These are phyloP conservation scores for Extremus antarcticus DNA, from an alignment of 495 filamentous ascomycete genomes.

Conservation along the genomic window DNA sequence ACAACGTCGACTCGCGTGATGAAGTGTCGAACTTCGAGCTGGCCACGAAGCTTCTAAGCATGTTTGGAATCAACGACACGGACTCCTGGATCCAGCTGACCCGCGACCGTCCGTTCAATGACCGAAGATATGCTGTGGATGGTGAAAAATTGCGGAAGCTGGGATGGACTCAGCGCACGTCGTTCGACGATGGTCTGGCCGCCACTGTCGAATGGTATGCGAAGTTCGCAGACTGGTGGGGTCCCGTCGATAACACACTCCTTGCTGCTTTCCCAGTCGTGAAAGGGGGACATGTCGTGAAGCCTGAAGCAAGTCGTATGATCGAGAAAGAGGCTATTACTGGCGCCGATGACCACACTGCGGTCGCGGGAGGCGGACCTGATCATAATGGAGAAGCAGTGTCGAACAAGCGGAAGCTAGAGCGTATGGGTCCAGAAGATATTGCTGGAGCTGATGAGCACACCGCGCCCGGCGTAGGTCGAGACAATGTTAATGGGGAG, in stretches of 20 bases:
- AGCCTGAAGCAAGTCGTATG: not conserved
- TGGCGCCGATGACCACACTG: too few relatives aligned
- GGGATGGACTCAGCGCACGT: slow-evolving; percentile 56
- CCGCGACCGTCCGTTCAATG: slow-evolving; percentile 62
- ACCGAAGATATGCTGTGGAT: slow-evolving; percentile 58
- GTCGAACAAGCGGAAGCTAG: slow-evolving; percentile 3
- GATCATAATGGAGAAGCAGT: not conserved
- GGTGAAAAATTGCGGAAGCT: slow-evolving; percentile 51
- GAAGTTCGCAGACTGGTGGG: slow-evolving; percentile 58
- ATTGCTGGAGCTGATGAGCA: too few relatives aligned
- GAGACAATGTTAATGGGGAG: not conserved
- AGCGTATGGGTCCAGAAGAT: not conserved
- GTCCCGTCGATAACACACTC: slow-evolving; percentile 50
- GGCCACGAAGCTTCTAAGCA: slow-evolving; percentile 44
- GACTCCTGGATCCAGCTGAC: slow-evolving; percentile 52
- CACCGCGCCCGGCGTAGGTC: not conserved
- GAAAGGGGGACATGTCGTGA: slow-evolving; percentile 10
- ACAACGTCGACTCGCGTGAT: slow-evolving; percentile 61
- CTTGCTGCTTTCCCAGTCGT: slow-evolving; percentile 27
- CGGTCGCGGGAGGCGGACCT: too few relatives aligned
- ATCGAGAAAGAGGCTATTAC: not conserved
- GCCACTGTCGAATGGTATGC: slow-evolving; percentile 64
- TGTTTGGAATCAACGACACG: slow-evolving; percentile 18
- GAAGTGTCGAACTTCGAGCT: slow-evolving; percentile 51
- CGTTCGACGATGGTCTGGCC: slow-evolving; percentile 49